Percentiles rank a stretch among this genome's conserved stretches.
These are phyloP conservation scores for Linderina pennispora DNA, from an alignment of 192 early-diverging fungal species.

Conservation along the genomic window DNA sequence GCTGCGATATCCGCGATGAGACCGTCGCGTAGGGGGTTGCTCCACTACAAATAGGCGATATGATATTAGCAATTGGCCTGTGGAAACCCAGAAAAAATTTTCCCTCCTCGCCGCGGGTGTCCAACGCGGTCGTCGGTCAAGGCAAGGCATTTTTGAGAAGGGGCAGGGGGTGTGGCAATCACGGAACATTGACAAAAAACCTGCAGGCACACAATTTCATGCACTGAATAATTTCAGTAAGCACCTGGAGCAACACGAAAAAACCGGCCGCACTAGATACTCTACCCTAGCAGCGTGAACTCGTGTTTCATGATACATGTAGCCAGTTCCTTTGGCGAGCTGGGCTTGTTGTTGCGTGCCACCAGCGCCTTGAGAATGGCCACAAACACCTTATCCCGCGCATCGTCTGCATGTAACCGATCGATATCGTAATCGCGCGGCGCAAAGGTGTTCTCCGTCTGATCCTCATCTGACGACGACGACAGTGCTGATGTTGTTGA, in stretches of 20 bases:
- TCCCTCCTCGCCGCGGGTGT: not conserved
- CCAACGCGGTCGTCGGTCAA: not conserved
- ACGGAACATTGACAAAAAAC: too few relatives aligned
- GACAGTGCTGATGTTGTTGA: not conserved
- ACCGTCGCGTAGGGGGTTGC: constrained; percentile 84
- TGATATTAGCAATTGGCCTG: too few relatives aligned
- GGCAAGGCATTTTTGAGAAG: constrained; percentile 3
- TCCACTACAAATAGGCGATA: constrained; percentile 43
- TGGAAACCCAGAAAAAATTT: constrained; percentile 1
- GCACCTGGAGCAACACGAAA: not conserved
- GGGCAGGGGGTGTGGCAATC: too few relatives aligned
- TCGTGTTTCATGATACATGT: constrained; percentile 72
- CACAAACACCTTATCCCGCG: constrained; percentile 79
- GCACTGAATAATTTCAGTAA: too few relatives aligned
- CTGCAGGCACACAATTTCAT: too few relatives aligned
- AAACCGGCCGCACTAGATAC: too few relatives aligned
- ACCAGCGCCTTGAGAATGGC: constrained; percentile 80
- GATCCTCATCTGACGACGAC: constrained; percentile 19
- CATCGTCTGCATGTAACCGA: constrained; percentile 68
- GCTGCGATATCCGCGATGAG: constrained; percentile 83
- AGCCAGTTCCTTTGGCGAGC: constrained; percentile 75
- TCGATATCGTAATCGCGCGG: constrained; percentile 40
- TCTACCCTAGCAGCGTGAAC: constrained; percentile 73
- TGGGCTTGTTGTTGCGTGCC: constrained; percentile 68
- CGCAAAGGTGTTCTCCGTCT: constrained; percentile 34